Conservation (phyloP, 441 rosid species). For the Syzygium syzygioides region DNA sequence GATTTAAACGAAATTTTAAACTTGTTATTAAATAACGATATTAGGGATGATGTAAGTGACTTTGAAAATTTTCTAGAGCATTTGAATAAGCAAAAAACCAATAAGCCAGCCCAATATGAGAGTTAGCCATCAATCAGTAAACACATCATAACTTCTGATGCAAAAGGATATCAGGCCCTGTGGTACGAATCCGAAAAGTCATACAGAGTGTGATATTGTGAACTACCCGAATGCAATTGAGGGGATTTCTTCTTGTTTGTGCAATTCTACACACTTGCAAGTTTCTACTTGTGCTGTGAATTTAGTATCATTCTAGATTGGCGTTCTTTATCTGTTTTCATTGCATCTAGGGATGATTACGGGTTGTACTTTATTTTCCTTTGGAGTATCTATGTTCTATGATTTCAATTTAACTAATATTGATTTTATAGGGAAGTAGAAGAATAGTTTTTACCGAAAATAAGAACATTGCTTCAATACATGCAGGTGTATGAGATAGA, state of each 20-base stretch:
- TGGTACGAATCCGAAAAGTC: too few relatives aligned
- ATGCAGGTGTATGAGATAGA: fast-evolving
- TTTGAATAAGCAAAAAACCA: neutral
- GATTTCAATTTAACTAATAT: neutral
- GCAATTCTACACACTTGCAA: too few relatives aligned
- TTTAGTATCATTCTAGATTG: neutral
- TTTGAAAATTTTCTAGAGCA: neutral
- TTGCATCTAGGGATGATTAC: neutral
- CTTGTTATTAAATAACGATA: neutral
- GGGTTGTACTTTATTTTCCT: neutral
- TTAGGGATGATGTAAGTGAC: neutral
- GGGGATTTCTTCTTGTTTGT: too few relatives aligned
- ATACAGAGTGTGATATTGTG: too few relatives aligned
- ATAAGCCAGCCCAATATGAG: neutral
- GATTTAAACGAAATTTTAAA: neutral
- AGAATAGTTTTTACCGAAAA: neutral
- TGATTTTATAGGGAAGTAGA: neutral
- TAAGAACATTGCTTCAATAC: neutral
- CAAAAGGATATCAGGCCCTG: neutral
- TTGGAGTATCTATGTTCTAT: neutral
- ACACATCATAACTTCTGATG: neutral
- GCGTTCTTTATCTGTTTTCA: neutral
- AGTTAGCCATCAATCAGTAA: neutral
- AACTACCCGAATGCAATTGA: too few relatives aligned
- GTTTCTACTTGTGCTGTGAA: too few relatives aligned